Base-by-base conservation (phyloP, 805 yeast species). In the Spathaspora gorwiae region DNA sequence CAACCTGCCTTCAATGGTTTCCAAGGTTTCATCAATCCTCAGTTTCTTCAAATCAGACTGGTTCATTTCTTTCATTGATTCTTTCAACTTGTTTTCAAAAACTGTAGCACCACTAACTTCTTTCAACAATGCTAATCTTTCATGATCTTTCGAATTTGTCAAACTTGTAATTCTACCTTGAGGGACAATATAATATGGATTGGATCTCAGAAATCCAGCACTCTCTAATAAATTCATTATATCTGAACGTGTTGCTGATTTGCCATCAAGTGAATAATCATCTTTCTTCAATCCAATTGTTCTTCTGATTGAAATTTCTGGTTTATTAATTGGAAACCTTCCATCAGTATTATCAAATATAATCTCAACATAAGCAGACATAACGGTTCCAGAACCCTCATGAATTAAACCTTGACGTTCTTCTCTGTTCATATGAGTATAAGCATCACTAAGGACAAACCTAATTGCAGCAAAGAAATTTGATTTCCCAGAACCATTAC, bases 401-500 rank as follows among this genome's bases (percentile, higher is more conserved):
- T 90, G 96, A 43, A 90, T 84, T 47, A 90, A 70, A 2, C 90
- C 86, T 55, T 85, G 90, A 52, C 97, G 75, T 57, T 89, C 96
- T 53, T 89, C 95, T 51, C 92, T 70, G 24, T 83, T 73, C 83
- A 90, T 76, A 59, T 88, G 85, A 2, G 87, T 84, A 61, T 87
- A 88, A 31, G 92, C 95, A 60, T 92, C 97, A 39, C 95, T 84
- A 15, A 94, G 64, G 9, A 90, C 97, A 66, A 90, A 94, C 50
- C 97, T 73, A 46, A 92, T 86, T 9, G 99, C 98, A 12, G 96
- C 90, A 63, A 92, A 94, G 66, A 92, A 86, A 63, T 94, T 92
- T 35, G 96, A 87, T 62, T 94, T 92, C 7, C 99, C 99, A 7
- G 96, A 87, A n/a, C 97, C 97, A 65, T 90, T 90, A 42, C 96